Base-by-base conservation (phyloP, 345 rosid species). In the Hibiscus trionum region DNA sequence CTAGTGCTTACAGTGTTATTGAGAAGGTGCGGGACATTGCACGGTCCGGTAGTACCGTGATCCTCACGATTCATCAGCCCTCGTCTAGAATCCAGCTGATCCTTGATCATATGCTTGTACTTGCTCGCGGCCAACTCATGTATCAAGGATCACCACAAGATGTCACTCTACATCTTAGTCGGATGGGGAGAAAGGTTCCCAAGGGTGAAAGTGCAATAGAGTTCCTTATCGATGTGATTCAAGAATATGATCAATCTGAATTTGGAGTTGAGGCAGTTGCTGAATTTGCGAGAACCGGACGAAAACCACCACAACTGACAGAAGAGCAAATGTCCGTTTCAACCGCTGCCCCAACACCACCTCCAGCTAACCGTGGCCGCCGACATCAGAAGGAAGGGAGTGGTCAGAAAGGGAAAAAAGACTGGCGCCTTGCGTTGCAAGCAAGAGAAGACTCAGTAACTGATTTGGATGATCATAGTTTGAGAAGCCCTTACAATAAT, bases 81-180 rank as follows among this genome's bases (percentile, higher is more conserved):
- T 88, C 91, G 4, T 84, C 86, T 0, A 75, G 93, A 73, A 84
- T 88, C 80, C 87, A 75, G 50, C 56, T 81, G 70, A 80, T 87
- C 4, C 85, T 88, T 10, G 93, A 87, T 59, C 93, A 88, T 77
- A 83, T 88, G 67, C 80, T 87, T 50, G 68, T 87, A 69, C 82
- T 86, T 31, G 91, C 91, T 70, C 84, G 93, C 0, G 91, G 93
- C 26, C 88, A 85, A 67, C 88, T 88, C 73, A 85, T 88, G 89
- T 86, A 72, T 72, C 91, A 88, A 75, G 93, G 93, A 5, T 66
- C 87, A 0, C 91, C 91, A 0, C 82, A 77, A 33, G 88, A 86
- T 53, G 87, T 85, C 8, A 61, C 80, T 37, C 87, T 84, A 15
- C 86, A 85, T 81, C 80, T 88, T 1, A 77, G 61, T 10, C 79